These are phyloP conservation scores for Colletotrichum orbiculare DNA, from an alignment of 2,329 filamentous ascomycete species.

Conservation along the genomic window DNA sequence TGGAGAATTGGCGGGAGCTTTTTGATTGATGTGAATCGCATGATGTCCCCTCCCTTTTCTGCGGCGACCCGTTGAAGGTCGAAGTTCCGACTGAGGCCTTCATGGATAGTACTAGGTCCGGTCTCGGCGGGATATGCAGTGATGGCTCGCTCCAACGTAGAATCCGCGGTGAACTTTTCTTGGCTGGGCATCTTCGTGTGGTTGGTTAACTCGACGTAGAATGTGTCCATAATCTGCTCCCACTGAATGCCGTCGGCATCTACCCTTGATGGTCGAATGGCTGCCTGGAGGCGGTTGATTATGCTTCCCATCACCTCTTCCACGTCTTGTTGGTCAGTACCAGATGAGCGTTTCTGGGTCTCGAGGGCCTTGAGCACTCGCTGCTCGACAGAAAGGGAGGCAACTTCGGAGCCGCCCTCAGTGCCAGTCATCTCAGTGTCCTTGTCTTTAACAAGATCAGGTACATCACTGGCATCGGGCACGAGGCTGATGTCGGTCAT, in stretches of 20 bases:
- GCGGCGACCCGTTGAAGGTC: conserved; percentile 75
- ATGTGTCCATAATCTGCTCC: conserved; percentile 80
- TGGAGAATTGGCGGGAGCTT: conserved; percentile 87
- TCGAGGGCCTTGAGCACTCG: conserved; percentile 58
- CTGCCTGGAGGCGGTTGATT: conserved; percentile 88
- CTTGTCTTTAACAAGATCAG: conserved; percentile 31
- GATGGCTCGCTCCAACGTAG: conserved; percentile 70
- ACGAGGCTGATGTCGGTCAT: conserved; percentile 25
- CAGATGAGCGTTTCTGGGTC: conserved; percentile 58
- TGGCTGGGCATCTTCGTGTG: conserved; percentile 66
- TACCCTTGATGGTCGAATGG: conserved; percentile 79
- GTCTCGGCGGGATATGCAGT: conserved; percentile 67
- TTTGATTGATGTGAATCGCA: conserved; percentile 76
- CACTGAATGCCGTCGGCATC: conserved; percentile 77
- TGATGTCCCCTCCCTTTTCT: conserved; percentile 60
- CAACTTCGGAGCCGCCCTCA: conserved; percentile 7
- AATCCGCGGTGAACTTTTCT: conserved; percentile 41
- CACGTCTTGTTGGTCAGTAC: conserved; percentile 88
- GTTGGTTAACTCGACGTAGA: conserved; percentile 71
- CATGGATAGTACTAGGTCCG: conserved; percentile 75
- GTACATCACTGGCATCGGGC: conserved; percentile 38
- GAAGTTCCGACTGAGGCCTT: conserved; percentile 87
- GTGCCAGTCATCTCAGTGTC: conserved; percentile 23
- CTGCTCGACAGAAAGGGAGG: conserved; percentile 50
- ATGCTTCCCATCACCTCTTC: conserved; percentile 96